Base-by-base conservation (phyloP, 805 yeast genomes). In the Maudiozyma bulderi region DNA sequence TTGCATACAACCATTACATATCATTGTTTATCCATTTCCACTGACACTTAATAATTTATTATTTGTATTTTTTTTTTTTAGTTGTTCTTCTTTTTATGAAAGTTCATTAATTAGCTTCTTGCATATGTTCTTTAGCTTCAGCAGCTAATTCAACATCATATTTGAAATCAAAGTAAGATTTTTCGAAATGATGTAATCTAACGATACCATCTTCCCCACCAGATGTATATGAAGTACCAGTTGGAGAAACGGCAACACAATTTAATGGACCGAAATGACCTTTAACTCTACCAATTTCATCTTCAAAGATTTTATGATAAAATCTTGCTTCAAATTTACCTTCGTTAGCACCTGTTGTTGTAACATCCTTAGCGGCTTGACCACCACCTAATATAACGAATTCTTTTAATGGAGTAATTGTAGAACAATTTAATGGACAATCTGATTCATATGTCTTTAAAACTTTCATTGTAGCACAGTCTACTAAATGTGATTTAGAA, bases 241-340 rank as follows among this genome's bases (percentile, higher is more conserved):
- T 83, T 50, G 99, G 99, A 69, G 89, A 96, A 47, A 88, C 86
- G 33, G 96, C 96, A 54, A 93, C 78, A 57, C 86, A 81, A 74
- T 93, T 93, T 61, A 93, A 79, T 44, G 99, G 99, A 75, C 99
- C 99, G 76, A 93, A 93, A 74, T 93, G 99, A 50, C 99, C 99
- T 71, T 86, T 87, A 46, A 93, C 91, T 72, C 96, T 84, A 57
- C 98, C 99, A 56, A 93, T 82, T 69, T 91, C 98, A 65, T 91
- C 98, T 68, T 84, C 84, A 68, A 90, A 93, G 46, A 93, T 79
- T 73, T 91, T 93, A 72, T 93, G 98, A 72, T 82, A 88, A 68
- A 93, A 86, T 72, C 96, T 81, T 37, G 97, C 93, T 74, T 93
- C 98, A 68, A 93, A 93, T 65, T 87, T 87, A 73, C 99, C 99